phyloP scores from a whole-genome alignment of 139 green algal species.

The Diplosphaera chodatii region DNA sequence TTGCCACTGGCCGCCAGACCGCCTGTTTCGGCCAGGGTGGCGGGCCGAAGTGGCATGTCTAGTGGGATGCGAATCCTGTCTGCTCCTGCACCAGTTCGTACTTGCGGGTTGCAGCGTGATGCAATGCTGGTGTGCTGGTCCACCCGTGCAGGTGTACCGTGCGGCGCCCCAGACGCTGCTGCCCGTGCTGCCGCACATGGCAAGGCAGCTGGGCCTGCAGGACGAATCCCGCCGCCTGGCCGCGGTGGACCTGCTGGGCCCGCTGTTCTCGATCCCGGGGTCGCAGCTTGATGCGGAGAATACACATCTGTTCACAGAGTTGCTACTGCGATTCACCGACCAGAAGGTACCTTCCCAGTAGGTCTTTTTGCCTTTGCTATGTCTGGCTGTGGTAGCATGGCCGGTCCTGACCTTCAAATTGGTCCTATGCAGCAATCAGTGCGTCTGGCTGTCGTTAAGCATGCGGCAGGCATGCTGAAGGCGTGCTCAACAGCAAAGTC shows the following conservation, averaged over 20 bases:
- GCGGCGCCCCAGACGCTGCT: constrained; percentile 54
- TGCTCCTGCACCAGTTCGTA: no score
- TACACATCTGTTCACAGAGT: constrained; percentile 30
- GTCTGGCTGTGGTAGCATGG: no score
- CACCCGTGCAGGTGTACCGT: constrained; percentile 45
- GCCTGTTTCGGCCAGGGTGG: no score
- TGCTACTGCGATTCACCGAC: constrained; percentile 26
- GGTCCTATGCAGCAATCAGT: constrained; percentile 32
- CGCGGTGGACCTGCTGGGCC: constrained; percentile 49
- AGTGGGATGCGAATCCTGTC: no score
- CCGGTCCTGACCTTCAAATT: no score
- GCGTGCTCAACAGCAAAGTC: not conserved
- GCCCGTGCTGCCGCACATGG: constrained; percentile 59
- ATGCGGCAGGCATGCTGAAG: constrained; percentile 28
- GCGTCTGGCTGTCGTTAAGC: constrained; percentile 31
- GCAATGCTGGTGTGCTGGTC: no score
- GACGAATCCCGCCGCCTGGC: constrained; percentile 35
- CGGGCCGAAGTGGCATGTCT: no score
- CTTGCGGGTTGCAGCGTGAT: no score
- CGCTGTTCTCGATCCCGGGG: constrained; percentile 38
- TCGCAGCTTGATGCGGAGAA: constrained; percentile 31
- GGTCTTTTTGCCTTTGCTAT: no score
- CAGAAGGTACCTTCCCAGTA: constrained; percentile 12
- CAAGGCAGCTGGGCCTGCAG: constrained; percentile 43
- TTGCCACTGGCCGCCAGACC: no score